A percentile compares a stretch with the other conserved stretches of the same genome.
Evolutionary conservation across 768 basidiomycete genomes (phyloP).

Genomic region (Serendipita vermifera): DNA sequence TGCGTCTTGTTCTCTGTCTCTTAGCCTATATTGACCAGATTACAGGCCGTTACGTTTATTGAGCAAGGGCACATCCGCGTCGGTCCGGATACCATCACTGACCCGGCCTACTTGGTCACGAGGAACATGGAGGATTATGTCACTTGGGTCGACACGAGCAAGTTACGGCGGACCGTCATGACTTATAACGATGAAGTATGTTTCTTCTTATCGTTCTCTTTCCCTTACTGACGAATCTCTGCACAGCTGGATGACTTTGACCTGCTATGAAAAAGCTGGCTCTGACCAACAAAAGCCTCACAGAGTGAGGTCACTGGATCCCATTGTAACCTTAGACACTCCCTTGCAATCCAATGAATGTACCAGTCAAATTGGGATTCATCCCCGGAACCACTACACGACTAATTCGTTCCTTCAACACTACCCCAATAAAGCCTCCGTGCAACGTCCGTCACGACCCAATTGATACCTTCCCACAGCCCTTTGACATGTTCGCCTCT

Average conservation of each 20-base stretch:
- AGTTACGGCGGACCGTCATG: conserved; percentile 91
- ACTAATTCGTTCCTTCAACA: neutral
- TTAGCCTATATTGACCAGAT: conserved; percentile 1
- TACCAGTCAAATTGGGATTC: too few relatives aligned
- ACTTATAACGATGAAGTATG: conserved; percentile 88
- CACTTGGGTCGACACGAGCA: conserved; percentile 97
- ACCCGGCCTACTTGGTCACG: conserved; percentile 92
- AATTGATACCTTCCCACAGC: conserved; percentile 76
- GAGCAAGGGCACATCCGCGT: conserved; percentile 98
- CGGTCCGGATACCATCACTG: conserved; percentile 88
- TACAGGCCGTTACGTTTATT: conserved; percentile 90
- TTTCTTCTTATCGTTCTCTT: conserved; percentile 5
- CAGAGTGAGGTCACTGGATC: too few relatives aligned
- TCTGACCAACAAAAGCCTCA: too few relatives aligned
- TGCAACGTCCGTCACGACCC: conserved; percentile 85
- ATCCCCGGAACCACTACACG: neutral
- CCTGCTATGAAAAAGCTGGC: conserved; percentile 57
- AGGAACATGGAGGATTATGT: conserved; percentile 99
- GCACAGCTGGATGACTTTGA: conserved; percentile 88
- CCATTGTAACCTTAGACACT: too few relatives aligned
- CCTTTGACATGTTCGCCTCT: conserved; percentile 68
- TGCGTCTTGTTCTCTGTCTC: conserved; percentile 30
- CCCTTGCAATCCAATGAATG: too few relatives aligned
- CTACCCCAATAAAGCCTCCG: conserved; percentile 75
- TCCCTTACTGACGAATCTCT: conserved; percentile 15